Conservation (phyloP, 495 filamentous ascomycete species). For the Stereocaulon alpinum region DNA sequence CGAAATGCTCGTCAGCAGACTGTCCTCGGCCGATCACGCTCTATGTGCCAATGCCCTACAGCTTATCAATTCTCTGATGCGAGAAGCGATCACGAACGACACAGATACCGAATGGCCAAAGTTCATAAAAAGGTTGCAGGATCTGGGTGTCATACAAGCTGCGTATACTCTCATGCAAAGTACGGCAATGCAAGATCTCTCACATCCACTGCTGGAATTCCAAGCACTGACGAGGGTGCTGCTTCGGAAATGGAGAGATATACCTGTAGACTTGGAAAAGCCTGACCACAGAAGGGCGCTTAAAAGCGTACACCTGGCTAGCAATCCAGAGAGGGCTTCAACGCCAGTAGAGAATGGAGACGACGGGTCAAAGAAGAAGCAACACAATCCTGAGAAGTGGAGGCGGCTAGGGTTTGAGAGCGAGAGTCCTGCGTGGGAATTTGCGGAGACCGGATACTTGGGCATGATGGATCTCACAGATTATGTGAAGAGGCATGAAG, state of each 20-base stretch:
- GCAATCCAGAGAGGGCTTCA: conserved; percentile 50
- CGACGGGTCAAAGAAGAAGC: conserved; percentile 41
- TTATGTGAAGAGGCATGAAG: conserved; percentile 81
- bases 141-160: conserved; percentile 84
- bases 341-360: conserved; percentile 30
- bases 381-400: conserved; percentile 90
- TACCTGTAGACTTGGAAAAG: conserved; percentile 71
- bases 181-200: conserved; percentile 83
- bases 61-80: conserved; percentile 88
- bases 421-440: conserved; percentile 75
- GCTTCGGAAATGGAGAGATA: conserved; percentile 81
- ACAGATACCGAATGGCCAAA: conserved; percentile 76
- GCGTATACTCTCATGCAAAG: conserved; percentile 91
- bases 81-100: conserved; percentile 82
- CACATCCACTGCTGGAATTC: conserved; percentile 85
- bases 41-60: conserved; percentile 92
- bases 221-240: conserved; percentile 87
- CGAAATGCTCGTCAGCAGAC: conserved; percentile 78
- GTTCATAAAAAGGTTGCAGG: conserved; percentile 87
- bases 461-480: conserved; percentile 98
- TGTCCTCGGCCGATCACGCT: conserved; percentile 90
- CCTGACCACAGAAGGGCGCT: conserved; percentile 82
- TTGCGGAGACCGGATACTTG: conserved; percentile 75
- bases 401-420: conserved; percentile 83
- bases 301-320: conserved; percentile 73